Conservation (phyloP, 495 filamentous ascomycete genomes). For the Hypoxylon perforatum region DNA sequence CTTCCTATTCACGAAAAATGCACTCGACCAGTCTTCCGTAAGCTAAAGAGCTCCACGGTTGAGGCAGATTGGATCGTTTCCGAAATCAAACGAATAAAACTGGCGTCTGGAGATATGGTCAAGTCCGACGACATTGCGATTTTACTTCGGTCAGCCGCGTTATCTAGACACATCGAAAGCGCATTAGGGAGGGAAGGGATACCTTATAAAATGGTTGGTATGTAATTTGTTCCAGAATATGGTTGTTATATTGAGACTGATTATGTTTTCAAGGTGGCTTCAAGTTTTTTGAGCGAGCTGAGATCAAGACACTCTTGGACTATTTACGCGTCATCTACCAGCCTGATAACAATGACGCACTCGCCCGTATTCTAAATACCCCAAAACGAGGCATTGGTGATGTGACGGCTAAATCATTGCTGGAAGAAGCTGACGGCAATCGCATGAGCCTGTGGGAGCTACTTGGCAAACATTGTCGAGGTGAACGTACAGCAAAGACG, state of each 20-base stretch:
- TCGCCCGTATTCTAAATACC: constrained; percentile 86
- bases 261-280: constrained; percentile 63
- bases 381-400: constrained; percentile 87
- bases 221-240: constrained; percentile 27
- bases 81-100: constrained; percentile 79
- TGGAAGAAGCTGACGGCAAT: constrained; percentile 78
- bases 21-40: constrained; percentile 84
- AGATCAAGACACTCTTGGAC: constrained; percentile 90
- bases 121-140: constrained; percentile 85
- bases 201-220: constrained; percentile 91
- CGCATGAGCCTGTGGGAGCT: constrained; percentile 80
- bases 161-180: constrained; percentile 87
- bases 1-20: constrained; percentile 84
- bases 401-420: constrained; percentile 73
- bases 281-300: constrained; percentile 90
- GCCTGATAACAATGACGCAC: constrained; percentile 87
- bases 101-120: constrained; percentile 78
- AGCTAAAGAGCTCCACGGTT: constrained; percentile 72
- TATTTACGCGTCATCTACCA: constrained; percentile 89
- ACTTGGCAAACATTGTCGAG: constrained; percentile 75
- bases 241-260: constrained; percentile 3
- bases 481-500: constrained; percentile 71
- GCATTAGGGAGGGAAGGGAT: constrained; percentile 87
- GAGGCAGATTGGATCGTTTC: constrained; percentile 92
- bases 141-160: constrained; percentile 81